These are phyloP conservation scores for Phaeotremella skinneri DNA, from an alignment of 768 basidiomycete genomes.

Conservation along the genomic window DNA sequence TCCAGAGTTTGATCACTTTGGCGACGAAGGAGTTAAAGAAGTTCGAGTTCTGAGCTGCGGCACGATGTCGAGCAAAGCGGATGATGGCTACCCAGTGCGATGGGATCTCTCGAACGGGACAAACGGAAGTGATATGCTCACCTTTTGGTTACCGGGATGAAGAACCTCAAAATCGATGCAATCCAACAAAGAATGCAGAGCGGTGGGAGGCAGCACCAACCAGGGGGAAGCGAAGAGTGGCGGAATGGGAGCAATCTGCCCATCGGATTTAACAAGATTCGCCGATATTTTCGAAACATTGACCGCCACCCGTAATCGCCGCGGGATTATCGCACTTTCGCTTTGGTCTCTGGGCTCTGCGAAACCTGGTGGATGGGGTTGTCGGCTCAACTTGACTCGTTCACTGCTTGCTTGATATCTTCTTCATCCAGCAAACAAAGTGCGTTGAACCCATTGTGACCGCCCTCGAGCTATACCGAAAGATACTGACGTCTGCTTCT, in stretches of 20 bases:
- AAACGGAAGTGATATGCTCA: conserved; percentile 4
- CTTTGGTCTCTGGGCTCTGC: background rate
- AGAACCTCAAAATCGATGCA: too few relatives aligned
- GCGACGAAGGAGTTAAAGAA: conserved; percentile 5
- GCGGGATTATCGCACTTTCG: conserved; percentile 14
- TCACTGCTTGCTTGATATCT: conserved; percentile 8
- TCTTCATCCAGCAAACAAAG: conserved; percentile 25
- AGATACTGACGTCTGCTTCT: conserved; percentile 11
- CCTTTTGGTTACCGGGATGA: conserved; percentile 10
- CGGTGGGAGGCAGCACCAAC: background rate
- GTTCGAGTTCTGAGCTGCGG: background rate
- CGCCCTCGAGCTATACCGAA: conserved; percentile 5
- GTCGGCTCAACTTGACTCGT: conserved; percentile 5
- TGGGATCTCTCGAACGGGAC: background rate
- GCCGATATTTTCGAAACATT: conserved; percentile 24
- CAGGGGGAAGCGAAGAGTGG: background rate
- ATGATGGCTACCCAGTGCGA: background rate
- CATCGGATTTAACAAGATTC: conserved; percentile 15
- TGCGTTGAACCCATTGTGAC: conserved; percentile 1
- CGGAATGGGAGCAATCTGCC: conserved; percentile 4
- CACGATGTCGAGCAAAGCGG: background rate
- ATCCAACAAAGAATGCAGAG: too few relatives aligned
- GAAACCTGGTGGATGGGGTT: conserved; percentile 5
- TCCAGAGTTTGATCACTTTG: background rate
- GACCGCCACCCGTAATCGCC: conserved; percentile 11